Base-by-base conservation (phyloP, 495 filamentous ascomycete genomes). In the Aspergillus wentii region DNA sequence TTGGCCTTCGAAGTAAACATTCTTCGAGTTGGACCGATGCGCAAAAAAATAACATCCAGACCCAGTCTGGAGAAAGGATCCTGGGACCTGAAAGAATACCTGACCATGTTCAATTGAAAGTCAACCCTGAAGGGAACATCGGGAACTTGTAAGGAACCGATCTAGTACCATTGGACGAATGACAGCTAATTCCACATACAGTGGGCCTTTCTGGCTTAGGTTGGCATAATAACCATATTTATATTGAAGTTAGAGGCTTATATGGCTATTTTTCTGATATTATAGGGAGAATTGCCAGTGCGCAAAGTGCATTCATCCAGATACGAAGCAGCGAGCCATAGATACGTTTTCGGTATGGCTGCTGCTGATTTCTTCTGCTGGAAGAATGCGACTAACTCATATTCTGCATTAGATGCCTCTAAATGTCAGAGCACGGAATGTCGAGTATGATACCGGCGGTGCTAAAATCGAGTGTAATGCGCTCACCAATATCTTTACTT, bases 261-360 rank as follows among this genome's bases (percentile, higher is more conserved):
- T 30, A 26, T 20, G 14, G n/a, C 15, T 30, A 14, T 36, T 20
- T 39, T 34, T 30, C 38, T 33, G 8, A 17, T 28, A 8, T 40
- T 19, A 15, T 20, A 90, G 88, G 48, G 88, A 95, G 38, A 85
- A 89, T 51, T 95, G 88, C 52, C 85, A 79, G 33, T 95, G 88
- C 51, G 40, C 55, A 1, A 54, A 66, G 33, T 95, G 89, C 56
- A 69, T 88, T 8, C 80, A 94, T 53, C 79, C 76, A 41, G 78
- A 83, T 35, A 95, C 89, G 10, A 78, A 61, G 54, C 89, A 95
- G 58, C 71, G 86, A 21, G 72, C 73, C 18, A 68, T 83, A 25
- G 72, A 91, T 49, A 88, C 81, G 1, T 90, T 89, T 48, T 60
- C 59, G 40, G 82, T 85, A 68, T 45, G 68, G 21, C 17, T 31